phyloP scores from a whole-genome alignment of 2,329 filamentous ascomycete species.

The Penicillium sp. region DNA sequence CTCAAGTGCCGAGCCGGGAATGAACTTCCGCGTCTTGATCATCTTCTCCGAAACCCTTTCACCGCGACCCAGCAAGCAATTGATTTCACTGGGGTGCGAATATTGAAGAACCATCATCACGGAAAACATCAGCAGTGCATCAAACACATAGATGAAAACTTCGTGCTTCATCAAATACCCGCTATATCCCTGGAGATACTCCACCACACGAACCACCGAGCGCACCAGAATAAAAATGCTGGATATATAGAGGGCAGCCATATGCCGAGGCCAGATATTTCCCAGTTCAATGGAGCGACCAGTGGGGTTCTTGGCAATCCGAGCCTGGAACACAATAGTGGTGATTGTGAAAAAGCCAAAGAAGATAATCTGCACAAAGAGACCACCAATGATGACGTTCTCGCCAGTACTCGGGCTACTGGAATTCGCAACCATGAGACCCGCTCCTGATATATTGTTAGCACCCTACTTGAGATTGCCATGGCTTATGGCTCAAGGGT shows the following conservation, averaged over 20 bases:
- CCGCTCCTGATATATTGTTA: slow-evolving; percentile 23
- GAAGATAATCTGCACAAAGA: slow-evolving; percentile 34
- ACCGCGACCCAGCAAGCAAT: slow-evolving; percentile 24
- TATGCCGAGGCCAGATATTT: slow-evolving; percentile 36
- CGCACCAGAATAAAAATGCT: slow-evolving; percentile 30
- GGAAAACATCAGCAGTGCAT: slow-evolving; percentile 31
- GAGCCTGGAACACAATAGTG: slow-evolving; percentile 25
- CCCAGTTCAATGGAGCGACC: slow-evolving; percentile 18
- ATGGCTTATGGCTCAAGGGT: neutral
- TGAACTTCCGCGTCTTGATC: slow-evolving; percentile 14
- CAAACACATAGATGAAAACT: slow-evolving; percentile 34
- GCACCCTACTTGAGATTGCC: neutral
- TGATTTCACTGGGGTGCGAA: slow-evolving; percentile 26
- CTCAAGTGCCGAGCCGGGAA: slow-evolving; percentile 5
- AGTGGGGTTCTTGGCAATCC: slow-evolving; percentile 33
- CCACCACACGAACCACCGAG: slow-evolving; percentile 32
- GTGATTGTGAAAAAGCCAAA: slow-evolving; percentile 31
- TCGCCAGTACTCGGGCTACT: slow-evolving; percentile 21
- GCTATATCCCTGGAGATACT: slow-evolving; percentile 31
- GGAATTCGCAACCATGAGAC: slow-evolving; percentile 25
- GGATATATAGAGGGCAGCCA: slow-evolving; percentile 31
- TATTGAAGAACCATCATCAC: slow-evolving; percentile 25
- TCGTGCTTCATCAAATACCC: slow-evolving; percentile 33
- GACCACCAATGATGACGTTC: slow-evolving; percentile 30
- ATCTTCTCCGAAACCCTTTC: slow-evolving; percentile 16